A percentile compares a stretch with the other conserved stretches of the same genome.
Evolutionary conservation across 768 basidiomycete species (phyloP).

Genomic region (Cystobasidium tubakii): DNA sequence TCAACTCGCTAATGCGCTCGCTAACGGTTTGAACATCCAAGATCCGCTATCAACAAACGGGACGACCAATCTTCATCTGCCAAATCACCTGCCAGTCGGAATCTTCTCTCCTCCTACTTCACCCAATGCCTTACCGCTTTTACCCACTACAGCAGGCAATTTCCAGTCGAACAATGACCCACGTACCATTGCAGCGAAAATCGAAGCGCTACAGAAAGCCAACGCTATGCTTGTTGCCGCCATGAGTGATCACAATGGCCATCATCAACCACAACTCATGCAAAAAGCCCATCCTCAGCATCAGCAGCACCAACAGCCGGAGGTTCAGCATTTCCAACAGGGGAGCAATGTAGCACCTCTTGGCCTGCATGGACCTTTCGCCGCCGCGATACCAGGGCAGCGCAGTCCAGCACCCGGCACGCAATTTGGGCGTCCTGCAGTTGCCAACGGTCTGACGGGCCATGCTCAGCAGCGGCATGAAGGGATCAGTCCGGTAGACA

Average conservation of each 20-base stretch:
- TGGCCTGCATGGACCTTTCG: background rate
- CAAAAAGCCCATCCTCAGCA: background rate
- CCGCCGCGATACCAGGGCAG: background rate
- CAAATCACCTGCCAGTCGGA: background rate
- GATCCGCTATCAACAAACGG: background rate
- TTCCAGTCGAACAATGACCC: background rate
- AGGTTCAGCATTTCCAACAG: background rate
- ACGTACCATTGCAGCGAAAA: background rate
- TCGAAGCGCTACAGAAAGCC: constrained; percentile 23
- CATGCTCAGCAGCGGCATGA: constrained; percentile 49
- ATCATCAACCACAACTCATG: background rate
- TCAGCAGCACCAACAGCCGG: background rate
- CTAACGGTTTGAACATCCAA: background rate
- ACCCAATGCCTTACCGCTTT: background rate
- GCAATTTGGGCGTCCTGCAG: constrained; percentile 26
- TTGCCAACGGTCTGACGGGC: constrained; percentile 13
- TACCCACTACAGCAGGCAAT: background rate
- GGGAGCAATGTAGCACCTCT: background rate
- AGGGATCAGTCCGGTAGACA: constrained; percentile 62
- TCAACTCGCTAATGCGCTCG: constrained; percentile 8
- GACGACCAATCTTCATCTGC: background rate
- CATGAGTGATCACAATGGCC: constrained; percentile 32
- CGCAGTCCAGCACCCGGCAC: background rate
- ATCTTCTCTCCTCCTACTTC: background rate
- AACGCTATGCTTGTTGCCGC: constrained; percentile 39